Evolutionary conservation across 2,329 filamentous ascomycete species (phyloP).

Genomic region (Pseudogymnoascus sp.): DNA sequence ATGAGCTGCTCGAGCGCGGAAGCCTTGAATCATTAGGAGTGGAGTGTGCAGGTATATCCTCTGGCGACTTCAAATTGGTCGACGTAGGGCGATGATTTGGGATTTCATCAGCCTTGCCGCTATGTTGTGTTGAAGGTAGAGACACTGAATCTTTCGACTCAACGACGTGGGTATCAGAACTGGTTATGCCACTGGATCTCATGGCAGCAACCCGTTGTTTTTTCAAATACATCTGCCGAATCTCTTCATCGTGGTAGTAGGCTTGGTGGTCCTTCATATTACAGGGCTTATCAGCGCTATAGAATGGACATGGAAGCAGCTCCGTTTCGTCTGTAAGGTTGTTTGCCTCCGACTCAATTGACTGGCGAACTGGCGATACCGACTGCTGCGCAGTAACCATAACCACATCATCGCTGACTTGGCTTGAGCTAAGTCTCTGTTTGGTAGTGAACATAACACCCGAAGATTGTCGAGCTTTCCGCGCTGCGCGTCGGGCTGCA

Average conservation of each 20-base stretch:
- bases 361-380: neutral
- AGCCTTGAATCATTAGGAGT: neutral
- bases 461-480: neutral
- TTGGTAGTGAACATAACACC: neutral
- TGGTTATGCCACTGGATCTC: neutral
- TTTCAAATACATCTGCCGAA: neutral
- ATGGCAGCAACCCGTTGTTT: neutral
- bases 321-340: neutral
- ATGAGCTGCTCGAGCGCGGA: neutral
- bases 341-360: neutral
- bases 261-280: conserved; percentile 2
- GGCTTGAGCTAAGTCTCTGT: neutral
- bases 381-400: neutral
- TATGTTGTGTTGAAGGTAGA: conserved; percentile 4
- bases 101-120: neutral
- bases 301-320: conserved; percentile 2
- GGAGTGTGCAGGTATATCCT: neutral
- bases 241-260: conserved; percentile 7
- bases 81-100: neutral
- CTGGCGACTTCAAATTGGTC: neutral
- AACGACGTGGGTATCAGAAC: neutral
- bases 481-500: neutral
- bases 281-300: conserved; percentile 3
- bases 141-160: neutral
- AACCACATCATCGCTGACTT: neutral